These are phyloP conservation scores for Microcos paniculata DNA, from an alignment of 345 rosid genomes.

Conservation along the genomic window DNA sequence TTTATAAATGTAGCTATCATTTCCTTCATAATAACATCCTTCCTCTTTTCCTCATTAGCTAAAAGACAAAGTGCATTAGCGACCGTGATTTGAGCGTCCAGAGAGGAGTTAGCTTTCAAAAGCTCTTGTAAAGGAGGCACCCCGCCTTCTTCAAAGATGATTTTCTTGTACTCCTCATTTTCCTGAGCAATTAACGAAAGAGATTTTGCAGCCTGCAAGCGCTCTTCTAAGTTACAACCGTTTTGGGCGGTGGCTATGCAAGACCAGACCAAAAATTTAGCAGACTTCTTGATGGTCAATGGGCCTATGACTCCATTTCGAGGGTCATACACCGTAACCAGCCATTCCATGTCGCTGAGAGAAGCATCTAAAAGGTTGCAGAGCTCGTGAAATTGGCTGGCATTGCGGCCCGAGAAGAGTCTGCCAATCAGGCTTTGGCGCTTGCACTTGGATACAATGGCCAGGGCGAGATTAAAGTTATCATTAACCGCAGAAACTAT, in stretches of 20 bases:
- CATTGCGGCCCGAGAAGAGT: constrained; percentile 47
- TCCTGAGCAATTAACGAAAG: constrained; percentile 58
- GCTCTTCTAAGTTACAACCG: constrained; percentile 41
- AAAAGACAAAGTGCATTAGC: constrained; percentile 38
- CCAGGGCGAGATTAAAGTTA: constrained; percentile 49
- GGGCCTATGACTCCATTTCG: constrained; percentile 45
- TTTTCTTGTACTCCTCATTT: constrained; percentile 73
- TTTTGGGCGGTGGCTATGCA: constrained; percentile 47
- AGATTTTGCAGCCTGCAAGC: constrained; percentile 57
- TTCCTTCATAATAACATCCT: constrained; percentile 42
- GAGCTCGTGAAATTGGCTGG: constrained; percentile 63
- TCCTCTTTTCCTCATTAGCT: constrained; percentile 57
- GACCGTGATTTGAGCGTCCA: constrained; percentile 65
- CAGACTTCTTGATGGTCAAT: constrained; percentile 73
- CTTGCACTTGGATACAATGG: constrained; percentile 61
- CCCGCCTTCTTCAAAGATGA: constrained; percentile 84
- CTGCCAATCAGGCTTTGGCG: constrained; percentile 54
- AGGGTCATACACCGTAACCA: constrained; percentile 43
- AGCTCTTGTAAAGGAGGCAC: constrained; percentile 57
- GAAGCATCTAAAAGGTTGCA: constrained; percentile 56
- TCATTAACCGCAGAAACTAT: constrained; percentile 45
- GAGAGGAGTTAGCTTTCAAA: constrained; percentile 48
- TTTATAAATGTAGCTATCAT: constrained; percentile 53
- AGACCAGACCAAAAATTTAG: constrained; percentile 78
- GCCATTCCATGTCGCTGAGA: constrained; percentile 69